phyloP scores from a whole-genome alignment of 495 filamentous ascomycete genomes.

The Neurospora sp. region DNA sequence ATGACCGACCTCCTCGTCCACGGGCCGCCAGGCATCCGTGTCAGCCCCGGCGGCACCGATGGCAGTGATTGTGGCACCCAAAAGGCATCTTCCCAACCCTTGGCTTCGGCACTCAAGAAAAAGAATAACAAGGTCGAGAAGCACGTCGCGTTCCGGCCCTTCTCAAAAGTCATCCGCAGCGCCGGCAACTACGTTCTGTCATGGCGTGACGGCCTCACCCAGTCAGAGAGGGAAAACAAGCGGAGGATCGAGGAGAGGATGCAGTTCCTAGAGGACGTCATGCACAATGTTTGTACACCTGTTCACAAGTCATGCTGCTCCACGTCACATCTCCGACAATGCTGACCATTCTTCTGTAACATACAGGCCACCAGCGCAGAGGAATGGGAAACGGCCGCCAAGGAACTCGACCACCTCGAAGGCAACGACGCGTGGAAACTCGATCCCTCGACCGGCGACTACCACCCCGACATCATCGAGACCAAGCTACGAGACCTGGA shows the following conservation, averaged over 20 bases:
- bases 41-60: background rate
- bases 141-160: conserved; percentile 6
- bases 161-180: conserved; percentile 12
- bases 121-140: conserved; percentile 4
- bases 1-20: conserved; percentile 20
- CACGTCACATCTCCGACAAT: background rate
- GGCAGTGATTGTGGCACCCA: conserved; percentile 1
- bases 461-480: conserved; percentile 57
- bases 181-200: conserved; percentile 38
- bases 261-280: conserved; percentile 50
- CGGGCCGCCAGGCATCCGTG: conserved; percentile 6
- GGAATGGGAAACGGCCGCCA: conserved; percentile 59
- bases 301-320: background rate
- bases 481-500: conserved; percentile 62
- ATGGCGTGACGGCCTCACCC: conserved; percentile 46
- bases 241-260: conserved; percentile 46
- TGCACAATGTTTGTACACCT: conserved; percentile 44
- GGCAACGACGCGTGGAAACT: conserved; percentile 75
- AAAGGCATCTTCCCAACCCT: background rate
- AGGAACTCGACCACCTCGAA: conserved; percentile 71
- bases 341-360: background rate
- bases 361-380: conserved; percentile 48
- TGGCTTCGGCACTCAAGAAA: background rate
- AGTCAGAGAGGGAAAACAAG: conserved; percentile 41
- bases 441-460: conserved; percentile 46